Percentiles rank a stretch among this genome's conserved stretches.
Conservation (phyloP, 1,284 basidiomycete genomes). For the Fomitopsis pinicola region DNA sequence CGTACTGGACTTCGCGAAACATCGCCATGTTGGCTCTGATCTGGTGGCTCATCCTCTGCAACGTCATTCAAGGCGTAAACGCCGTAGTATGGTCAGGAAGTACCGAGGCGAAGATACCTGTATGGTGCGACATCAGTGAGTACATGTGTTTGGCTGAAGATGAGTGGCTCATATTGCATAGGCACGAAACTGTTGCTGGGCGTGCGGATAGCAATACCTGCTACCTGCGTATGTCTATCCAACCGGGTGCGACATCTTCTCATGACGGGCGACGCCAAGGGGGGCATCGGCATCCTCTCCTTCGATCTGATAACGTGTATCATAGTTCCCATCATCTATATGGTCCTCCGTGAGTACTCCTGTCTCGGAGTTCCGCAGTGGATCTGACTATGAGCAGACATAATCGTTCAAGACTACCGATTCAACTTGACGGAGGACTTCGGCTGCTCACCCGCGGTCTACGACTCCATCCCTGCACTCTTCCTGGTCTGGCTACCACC, state of each 20-base stretch:
- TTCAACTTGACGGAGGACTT: conserved; percentile 62
- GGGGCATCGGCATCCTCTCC: conserved; percentile 26
- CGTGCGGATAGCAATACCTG: conserved; percentile 41
- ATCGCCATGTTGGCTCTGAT: conserved; percentile 44
- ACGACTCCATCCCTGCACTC: conserved; percentile 46
- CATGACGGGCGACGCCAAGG: conserved; percentile 7
- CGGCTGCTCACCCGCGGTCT: conserved; percentile 60
- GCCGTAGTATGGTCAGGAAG: conserved; percentile 41
- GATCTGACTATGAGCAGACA: conserved; percentile 35
- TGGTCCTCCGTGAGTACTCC: conserved; percentile 50
- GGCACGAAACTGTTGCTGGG: conserved; percentile 41
- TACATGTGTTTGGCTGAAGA: conserved; percentile 3
- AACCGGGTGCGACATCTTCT: conserved; percentile 21
- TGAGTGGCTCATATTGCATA: conserved; percentile 13
- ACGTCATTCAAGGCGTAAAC: conserved; percentile 41
- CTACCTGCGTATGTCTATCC: conserved; percentile 48
- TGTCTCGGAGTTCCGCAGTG: background rate
- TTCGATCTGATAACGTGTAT: conserved; percentile 53
- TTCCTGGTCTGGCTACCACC: conserved; percentile 58
- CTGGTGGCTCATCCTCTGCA: conserved; percentile 40
- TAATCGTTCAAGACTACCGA: conserved; percentile 64
- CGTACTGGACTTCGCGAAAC: conserved; percentile 25
- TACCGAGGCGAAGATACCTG: conserved; percentile 26
- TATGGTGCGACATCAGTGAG: conserved; percentile 52
- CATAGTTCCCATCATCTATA: conserved; percentile 50